Evolutionary conservation across 129 eudicot species (phyloP), one percentile per base, ranked within the genome.

Genomic region (Flaveria ramosissima): DNA sequence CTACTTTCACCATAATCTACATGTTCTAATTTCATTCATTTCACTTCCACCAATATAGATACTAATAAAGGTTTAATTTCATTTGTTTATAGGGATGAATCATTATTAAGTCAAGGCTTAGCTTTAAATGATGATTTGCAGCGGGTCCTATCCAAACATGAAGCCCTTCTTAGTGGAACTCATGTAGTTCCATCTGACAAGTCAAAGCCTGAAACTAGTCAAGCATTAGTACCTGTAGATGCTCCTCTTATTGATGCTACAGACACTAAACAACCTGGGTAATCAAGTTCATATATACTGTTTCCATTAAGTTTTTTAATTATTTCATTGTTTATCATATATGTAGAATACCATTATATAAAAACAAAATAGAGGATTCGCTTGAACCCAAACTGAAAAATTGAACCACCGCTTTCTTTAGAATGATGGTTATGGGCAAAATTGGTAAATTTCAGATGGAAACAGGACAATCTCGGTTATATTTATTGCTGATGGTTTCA

Each of bases 121-220:
- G 89, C 97, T 43, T 83, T 94, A 72, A 94, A 94, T 83, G 98
- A 94, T 67, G 98, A 94, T 86, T 72, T 94, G 87, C 85, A 91
- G 72, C 87, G 91, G 39, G 78, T 89, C 42, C 74, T 92, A 51
- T 92, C 85, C 70, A 92, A 87, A 85, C 97, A 94, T 77, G 97
- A 91, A 80, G 76, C 91, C 14, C 78, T 94, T 81, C 82, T 86
- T 73, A 85, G 89, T 0, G 92, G 86, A 82, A 78, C 74, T 11
- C 21, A 84, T 9, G 48, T 66, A 41, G 63, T 72, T 68, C 45
- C 50, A 9, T 52, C 70, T 13, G 89, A 81, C 62, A 85, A 85
- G 73, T 75, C 84, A 14, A 85, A 80, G 50, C 76, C 85, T 70
- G 89, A 79, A 74, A 72, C 78, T 74, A 61, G 78, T 73, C 74